A percentile compares a stretch with the other conserved stretches of the same genome.
Evolutionary conservation across 129 eudicot species (phyloP).

Genomic region (Artemisia annua): DNA sequence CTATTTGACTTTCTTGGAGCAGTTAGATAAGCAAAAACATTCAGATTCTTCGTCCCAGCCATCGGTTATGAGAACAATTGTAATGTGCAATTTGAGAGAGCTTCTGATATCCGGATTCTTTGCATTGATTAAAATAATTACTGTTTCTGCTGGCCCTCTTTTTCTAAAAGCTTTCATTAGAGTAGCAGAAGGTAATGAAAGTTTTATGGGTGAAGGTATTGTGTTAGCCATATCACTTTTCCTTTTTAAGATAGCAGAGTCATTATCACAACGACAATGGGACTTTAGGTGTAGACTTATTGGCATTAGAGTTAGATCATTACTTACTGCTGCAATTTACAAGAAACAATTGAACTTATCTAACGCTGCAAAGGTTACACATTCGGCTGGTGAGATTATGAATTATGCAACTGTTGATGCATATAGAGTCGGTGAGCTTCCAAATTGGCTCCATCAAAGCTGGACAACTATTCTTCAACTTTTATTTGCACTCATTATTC

Average conservation of each 20-base stretch:
- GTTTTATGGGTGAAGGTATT: conserved; percentile 63
- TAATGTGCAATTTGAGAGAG: conserved; percentile 69
- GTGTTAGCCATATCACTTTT: conserved; percentile 63
- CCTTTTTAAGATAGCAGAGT: conserved; percentile 61
- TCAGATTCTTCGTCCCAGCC: conserved; percentile 63
- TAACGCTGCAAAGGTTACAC: conserved; percentile 68
- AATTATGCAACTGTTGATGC: conserved; percentile 88
- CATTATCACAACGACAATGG: conserved; percentile 94
- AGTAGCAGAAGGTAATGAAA: conserved; percentile 80
- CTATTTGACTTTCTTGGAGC: conserved; percentile 51
- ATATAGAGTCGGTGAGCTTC: conserved; percentile 89
- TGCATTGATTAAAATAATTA: conserved; percentile 67
- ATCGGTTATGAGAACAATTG: conserved; percentile 65
- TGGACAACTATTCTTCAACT: conserved; percentile 94
- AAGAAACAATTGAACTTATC: conserved; percentile 75
- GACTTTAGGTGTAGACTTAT: conserved; percentile 73
- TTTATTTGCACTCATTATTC: conserved; percentile 63
- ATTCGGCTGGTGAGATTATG: conserved; percentile 90
- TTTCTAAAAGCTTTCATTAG: conserved; percentile 86
- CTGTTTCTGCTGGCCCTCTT: conserved; percentile 84
- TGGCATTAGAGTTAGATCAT: conserved; percentile 69
- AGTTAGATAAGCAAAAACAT: conserved; percentile 44
- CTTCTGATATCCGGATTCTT: conserved; percentile 78
- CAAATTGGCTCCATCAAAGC: conserved; percentile 83
- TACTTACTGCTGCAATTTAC: conserved; percentile 83